phyloP scores from a whole-genome alignment of 2,329 filamentous ascomycete genomes.

The Penicillium corylophilum region DNA sequence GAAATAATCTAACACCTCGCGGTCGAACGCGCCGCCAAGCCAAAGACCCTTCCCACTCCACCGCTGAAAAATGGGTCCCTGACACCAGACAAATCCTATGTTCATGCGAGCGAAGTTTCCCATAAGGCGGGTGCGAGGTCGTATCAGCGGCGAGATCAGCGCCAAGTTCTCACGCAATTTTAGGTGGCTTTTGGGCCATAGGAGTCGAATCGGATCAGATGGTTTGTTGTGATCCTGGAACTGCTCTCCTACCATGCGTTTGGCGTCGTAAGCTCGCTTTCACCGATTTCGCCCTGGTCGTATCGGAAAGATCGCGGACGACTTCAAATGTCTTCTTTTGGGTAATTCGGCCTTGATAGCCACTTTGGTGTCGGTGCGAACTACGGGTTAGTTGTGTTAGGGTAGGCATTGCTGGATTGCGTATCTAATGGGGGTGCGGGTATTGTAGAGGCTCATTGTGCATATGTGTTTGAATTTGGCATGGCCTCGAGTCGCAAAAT shows the following conservation, averaged over 20 bases:
- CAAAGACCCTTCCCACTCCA: not conserved
- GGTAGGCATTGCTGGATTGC: not conserved
- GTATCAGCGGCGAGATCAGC: slow-evolving; percentile 3
- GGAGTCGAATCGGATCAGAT: not conserved
- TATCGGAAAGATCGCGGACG: slow-evolving; percentile 1
- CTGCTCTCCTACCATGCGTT: not conserved
- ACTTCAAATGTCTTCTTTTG: not conserved
- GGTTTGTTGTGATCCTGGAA: slow-evolving; percentile 3
- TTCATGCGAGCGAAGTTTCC: no score
- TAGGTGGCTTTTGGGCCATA: not conserved
- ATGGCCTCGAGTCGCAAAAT: not conserved
- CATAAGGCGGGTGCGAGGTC: slow-evolving; percentile 4
- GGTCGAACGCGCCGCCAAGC: not conserved
- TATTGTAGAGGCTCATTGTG: not conserved
- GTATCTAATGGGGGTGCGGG: not conserved
- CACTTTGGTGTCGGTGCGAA: not conserved
- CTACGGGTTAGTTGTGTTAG: not conserved
- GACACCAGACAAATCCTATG: not conserved
- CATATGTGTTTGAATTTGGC: not conserved
- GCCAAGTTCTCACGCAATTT: slow-evolving; percentile 8
- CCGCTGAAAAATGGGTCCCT: not conserved
- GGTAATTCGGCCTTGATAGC: slow-evolving; percentile 1
- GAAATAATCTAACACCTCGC: not conserved
- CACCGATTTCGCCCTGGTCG: slow-evolving; percentile 1
- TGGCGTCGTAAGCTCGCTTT: not conserved